A percentile compares a stretch with the other conserved stretches of the same genome.
Evolutionary conservation across 441 rosid genomes (phyloP).

Genomic region (Metrosideros polymorpha): DNA sequence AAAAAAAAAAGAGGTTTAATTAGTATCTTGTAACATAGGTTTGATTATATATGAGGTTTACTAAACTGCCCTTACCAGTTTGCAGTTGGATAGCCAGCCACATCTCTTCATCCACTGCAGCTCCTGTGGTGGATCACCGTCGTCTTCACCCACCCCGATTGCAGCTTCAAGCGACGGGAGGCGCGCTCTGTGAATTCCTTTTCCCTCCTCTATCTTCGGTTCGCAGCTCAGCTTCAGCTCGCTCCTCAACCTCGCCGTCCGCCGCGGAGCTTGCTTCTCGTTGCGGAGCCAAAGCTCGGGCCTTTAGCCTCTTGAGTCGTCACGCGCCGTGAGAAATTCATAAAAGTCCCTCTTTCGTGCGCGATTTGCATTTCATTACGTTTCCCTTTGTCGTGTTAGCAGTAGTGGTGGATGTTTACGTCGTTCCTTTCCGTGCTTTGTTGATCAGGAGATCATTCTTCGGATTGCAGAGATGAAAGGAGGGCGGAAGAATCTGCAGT

Average conservation of each 20-base stretch:
- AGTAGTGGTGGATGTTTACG: not conserved
- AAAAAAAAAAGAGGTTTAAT: too few species aligned
- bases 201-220: too few species aligned
- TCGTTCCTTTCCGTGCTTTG: not conserved
- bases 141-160: not conserved
- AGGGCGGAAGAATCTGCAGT: slow-evolving; percentile 82
- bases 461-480: slow-evolving; percentile 36
- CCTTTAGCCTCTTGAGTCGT: not conserved
- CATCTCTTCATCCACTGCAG: not conserved
- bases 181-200: not conserved
- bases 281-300: not conserved
- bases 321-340: not conserved
- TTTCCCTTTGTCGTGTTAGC: not conserved
- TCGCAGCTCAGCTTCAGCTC: too few species aligned
- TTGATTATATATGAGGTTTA: too few species aligned
- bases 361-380: not conserved
- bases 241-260: too few species aligned
- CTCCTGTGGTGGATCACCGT: not conserved
- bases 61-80: too few species aligned
- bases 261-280: not conserved
- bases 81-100: not conserved
- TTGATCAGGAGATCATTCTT: not conserved
- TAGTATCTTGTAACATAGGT: too few species aligned
- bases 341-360: not conserved
- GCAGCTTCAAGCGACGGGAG: not conserved